Evolutionary conservation across 768 basidiomycete genomes (phyloP).

Genomic region (Dacryopinax primogenitus): DNA sequence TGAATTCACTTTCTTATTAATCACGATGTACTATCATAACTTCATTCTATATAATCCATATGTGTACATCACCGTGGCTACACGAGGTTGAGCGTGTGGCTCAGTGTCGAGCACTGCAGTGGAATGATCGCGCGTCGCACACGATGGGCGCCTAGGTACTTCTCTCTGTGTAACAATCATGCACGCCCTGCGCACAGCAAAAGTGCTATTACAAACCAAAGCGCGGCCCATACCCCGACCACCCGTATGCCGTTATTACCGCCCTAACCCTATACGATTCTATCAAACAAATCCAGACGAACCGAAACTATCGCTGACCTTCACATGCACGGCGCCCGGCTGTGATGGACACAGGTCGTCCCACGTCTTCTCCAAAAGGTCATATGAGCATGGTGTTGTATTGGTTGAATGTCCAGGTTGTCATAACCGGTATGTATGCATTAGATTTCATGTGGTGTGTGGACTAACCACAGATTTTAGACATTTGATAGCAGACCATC

Average conservation of each 20-base stretch:
- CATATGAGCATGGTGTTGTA: not conserved
- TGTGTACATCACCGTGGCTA: too few species aligned
- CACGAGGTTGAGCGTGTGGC: too few species aligned
- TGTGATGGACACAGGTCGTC: not conserved
- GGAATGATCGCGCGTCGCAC: too few species aligned
- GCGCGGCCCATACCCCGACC: not conserved
- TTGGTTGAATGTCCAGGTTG: not conserved
- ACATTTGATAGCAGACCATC: conserved; percentile 28
- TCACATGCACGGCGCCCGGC: not conserved
- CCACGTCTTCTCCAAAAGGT: not conserved
- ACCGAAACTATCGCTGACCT: not conserved
- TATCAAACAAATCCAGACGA: not conserved
- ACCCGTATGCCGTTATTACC: not conserved
- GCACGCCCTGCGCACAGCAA: not conserved
- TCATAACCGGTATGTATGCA: not conserved
- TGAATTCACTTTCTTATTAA: too few species aligned
- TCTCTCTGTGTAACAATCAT: not conserved
- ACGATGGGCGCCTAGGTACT: not conserved
- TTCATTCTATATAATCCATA: too few species aligned
- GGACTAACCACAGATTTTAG: conserved; percentile 12
- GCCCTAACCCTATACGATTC: not conserved
- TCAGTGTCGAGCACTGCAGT: not conserved
- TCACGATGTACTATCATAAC: too few species aligned
- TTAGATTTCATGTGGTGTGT: not conserved
- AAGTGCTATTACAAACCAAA: not conserved